Evolutionary conservation across 257 asterid genomes (phyloP), one percentile per base, ranked within the genome.

Genomic region (Lantana camara): DNA sequence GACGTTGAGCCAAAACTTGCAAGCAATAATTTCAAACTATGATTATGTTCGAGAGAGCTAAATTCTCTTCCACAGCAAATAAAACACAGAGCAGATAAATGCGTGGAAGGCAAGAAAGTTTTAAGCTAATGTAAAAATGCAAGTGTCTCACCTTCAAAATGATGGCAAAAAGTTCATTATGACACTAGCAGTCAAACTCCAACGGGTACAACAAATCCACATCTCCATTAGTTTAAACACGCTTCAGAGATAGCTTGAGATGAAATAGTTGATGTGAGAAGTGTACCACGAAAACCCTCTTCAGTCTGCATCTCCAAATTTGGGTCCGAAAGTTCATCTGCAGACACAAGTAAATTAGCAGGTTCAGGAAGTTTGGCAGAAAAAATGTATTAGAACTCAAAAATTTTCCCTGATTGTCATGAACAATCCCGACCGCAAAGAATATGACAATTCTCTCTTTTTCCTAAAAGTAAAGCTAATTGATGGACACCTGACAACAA

Each of bases 201-300:
- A 42, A 55, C 35, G 67, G 50, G 16, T 35, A 58, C 51, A 59
- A 64, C 67, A 73, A 12, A 51, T 35, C 40, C 24, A 40, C 29
- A 61, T 61, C 19, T 66, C 58, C 46, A 67, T 70, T 62, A 82
- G 70, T 85, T 91, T 44, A 54, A 67, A 74, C 93, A 85, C 61
- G 89, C 86, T 81, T 85, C 93, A 22, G 90, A 79, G 60, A 82
- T 79, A 12, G 74, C 77, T 63, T 71, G 95, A 23, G 91, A 67
- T 48, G 96, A 76, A 70, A 85, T 71, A 64, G 80, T 76, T 63
- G 99, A 93, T 47, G 97, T 55, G 62, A 94, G 91, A 71, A 94
- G 96, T 51, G 99, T 88, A 68, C 97, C 99, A 49, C 99, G 91
- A 64, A 94, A 94, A 52, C 99, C 99, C 71, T 74, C 96, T 76